phyloP scores from a whole-genome alignment of 345 rosid genomes.

The Hirschfeldia incana region DNA sequence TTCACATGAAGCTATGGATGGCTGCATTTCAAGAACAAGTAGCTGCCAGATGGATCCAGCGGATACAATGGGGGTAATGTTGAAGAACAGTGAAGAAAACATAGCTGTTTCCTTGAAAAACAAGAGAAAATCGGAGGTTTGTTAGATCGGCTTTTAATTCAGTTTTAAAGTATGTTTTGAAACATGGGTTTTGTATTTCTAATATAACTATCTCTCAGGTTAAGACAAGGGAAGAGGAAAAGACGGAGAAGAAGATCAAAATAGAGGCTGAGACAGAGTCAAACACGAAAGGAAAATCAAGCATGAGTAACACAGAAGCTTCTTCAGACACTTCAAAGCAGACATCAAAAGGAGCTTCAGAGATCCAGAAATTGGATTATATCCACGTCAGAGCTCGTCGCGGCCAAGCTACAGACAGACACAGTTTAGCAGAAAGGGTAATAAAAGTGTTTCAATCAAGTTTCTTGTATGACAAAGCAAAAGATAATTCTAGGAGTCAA shows the following conservation, averaged over 20 bases:
- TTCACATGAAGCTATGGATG: slow-evolving; percentile 36
- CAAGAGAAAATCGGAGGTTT: slow-evolving; percentile 55
- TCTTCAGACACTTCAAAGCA: slow-evolving; percentile 38
- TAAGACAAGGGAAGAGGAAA: slow-evolving; percentile 36
- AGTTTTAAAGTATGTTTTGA: not conserved
- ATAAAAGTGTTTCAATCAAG: not conserved
- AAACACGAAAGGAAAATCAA: slow-evolving; percentile 36
- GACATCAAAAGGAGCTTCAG: slow-evolving; percentile 38
- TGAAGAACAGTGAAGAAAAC: slow-evolving; percentile 30
- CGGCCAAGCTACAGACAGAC: slow-evolving; percentile 49
- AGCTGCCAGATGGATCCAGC: slow-evolving; percentile 37
- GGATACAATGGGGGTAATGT: slow-evolving; percentile 18
- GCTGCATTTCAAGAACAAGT: slow-evolving; percentile 42
- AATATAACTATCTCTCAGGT: slow-evolving; percentile 25
- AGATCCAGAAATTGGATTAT: slow-evolving; percentile 39
- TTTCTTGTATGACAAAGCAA: slow-evolving; percentile 20
- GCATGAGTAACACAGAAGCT: slow-evolving; percentile 22
- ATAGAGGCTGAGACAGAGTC: slow-evolving; percentile 41
- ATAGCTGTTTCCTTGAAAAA: slow-evolving; percentile 23
- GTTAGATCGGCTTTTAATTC: slow-evolving; percentile 14
- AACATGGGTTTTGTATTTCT: not conserved
- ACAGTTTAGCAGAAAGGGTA: slow-evolving; percentile 59
- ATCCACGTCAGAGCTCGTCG: slow-evolving; percentile 50
- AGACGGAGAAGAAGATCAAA: slow-evolving; percentile 41
- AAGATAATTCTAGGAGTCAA: slow-evolving; percentile 5